Conservation (phyloP, 441 rosid genomes). For the Bruguiera hainesii region DNA sequence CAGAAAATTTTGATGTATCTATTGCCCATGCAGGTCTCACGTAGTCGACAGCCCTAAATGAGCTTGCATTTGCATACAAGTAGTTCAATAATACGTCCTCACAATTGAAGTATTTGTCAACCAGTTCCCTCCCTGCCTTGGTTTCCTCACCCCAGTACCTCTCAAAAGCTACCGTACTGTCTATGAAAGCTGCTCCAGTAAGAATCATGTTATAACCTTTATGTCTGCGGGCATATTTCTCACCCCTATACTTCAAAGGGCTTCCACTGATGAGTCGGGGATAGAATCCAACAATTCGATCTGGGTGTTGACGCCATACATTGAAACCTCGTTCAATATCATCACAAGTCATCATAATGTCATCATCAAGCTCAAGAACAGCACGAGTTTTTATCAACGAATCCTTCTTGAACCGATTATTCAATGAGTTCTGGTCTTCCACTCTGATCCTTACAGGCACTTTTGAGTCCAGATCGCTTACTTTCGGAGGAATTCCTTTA, state of each 20-base stretch:
- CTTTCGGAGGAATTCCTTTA: conserved; percentile 73
- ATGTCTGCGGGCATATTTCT: conserved; percentile 70
- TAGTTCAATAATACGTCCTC: conserved; percentile 85
- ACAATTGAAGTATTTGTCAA: conserved; percentile 69
- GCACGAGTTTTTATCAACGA: conserved; percentile 63
- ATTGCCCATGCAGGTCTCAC: conserved; percentile 81
- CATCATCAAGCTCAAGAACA: conserved; percentile 95
- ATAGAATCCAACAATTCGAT: conserved; percentile 82
- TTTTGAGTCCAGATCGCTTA: conserved; percentile 61
- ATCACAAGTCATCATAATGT: conserved; percentile 89
- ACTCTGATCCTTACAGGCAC: conserved; percentile 84
- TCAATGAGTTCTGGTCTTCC: conserved; percentile 66
- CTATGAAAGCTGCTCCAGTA: conserved; percentile 96
- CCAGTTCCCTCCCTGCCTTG: conserved; percentile 60
- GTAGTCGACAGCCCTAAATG: conserved; percentile 58
- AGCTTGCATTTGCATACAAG: conserved; percentile 77
- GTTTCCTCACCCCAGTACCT: conserved; percentile 64
- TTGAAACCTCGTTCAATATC: conserved; percentile 81
- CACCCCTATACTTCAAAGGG: conserved; percentile 64
- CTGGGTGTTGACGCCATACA: conserved; percentile 84
- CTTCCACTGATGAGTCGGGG: conserved; percentile 61
- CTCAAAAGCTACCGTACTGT: conserved; percentile 52
- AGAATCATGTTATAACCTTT: conserved; percentile 86
- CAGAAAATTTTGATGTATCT: conserved; percentile 80
- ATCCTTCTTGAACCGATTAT: conserved; percentile 83